A percentile compares a stretch with the other conserved stretches of the same genome.
phyloP scores from a whole-genome alignment of 2,329 filamentous ascomycete species.

The Pseudogymnoascus sp. region DNA sequence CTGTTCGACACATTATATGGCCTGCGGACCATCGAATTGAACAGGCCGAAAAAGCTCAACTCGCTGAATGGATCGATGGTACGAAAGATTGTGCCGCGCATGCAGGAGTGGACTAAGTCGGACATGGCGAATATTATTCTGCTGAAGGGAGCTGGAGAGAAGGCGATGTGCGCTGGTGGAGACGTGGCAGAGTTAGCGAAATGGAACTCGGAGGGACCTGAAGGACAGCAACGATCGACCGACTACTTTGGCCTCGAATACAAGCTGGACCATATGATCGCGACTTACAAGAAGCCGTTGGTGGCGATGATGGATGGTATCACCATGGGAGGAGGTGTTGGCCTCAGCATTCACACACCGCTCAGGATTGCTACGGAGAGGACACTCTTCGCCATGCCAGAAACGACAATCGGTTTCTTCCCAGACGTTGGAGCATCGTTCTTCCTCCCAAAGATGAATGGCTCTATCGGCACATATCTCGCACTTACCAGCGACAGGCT shows the following conservation, averaged over 20 bases:
- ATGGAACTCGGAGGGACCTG: conserved; percentile 59
- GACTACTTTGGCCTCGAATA: conserved; percentile 95
- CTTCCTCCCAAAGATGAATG: conserved; percentile 86
- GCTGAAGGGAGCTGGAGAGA: conserved; percentile 80
- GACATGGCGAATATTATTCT: conserved; percentile 88
- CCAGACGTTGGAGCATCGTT: conserved; percentile 95
- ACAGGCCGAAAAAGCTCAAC: conserved; percentile 87
- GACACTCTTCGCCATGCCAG: conserved; percentile 96
- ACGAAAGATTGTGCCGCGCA: conserved; percentile 80
- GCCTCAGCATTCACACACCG: conserved; percentile 87
- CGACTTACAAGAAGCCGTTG: conserved; percentile 88
- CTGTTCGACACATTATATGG: conserved; percentile 86
- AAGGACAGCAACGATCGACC: conserved; percentile 67
- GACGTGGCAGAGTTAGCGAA: conserved; percentile 76
- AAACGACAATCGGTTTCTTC: conserved; percentile 98
- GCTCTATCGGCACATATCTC: conserved; percentile 81
- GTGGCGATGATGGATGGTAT: conserved; percentile 95
- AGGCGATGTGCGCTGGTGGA: conserved; percentile 87
- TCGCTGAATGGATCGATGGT: conserved; percentile 92
- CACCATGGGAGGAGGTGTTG: conserved; percentile 97
- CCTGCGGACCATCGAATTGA: conserved; percentile 85
- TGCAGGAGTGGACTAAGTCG: conserved; percentile 92
- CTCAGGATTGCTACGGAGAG: conserved; percentile 95
- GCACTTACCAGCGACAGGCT: conserved; percentile 83
- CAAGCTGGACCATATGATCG: conserved; percentile 89